Percentiles rank a stretch among this genome's conserved stretches.
phyloP scores from a whole-genome alignment of 331 rosid genomes.

The Rhamnella rubrinervis region DNA sequence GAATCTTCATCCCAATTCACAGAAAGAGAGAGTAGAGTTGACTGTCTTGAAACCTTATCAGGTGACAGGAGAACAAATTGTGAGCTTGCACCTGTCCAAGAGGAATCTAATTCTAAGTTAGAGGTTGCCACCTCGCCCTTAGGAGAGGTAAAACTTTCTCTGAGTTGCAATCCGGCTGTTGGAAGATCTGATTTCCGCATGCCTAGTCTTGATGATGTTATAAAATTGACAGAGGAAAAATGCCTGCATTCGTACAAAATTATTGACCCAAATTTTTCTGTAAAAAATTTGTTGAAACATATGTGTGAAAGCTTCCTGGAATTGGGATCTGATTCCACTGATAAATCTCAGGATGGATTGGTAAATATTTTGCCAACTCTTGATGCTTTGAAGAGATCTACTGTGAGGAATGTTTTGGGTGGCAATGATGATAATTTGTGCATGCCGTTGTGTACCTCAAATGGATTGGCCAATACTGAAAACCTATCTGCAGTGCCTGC shows the following conservation, averaged over 20 bases:
- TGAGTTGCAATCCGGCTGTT: constrained; percentile 47
- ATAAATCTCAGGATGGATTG: constrained; percentile 62
- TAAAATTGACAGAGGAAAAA: constrained; percentile 70
- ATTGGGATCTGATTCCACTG: constrained; percentile 61
- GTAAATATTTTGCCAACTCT: constrained; percentile 36
- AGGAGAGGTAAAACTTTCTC: constrained; percentile 82
- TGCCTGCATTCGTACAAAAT: constrained; percentile 60
- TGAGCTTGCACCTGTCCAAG: constrained; percentile 33
- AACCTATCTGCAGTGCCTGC: constrained; percentile 28
- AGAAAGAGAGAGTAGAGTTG: constrained; percentile 33
- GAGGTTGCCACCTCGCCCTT: constrained; percentile 55
- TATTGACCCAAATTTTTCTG: constrained; percentile 61
- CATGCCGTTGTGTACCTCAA: constrained; percentile 22
- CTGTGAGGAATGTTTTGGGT: constrained; percentile 30
- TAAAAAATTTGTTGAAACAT: constrained; percentile 57
- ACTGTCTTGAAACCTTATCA: constrained; percentile 28
- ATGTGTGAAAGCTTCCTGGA: constrained; percentile 62
- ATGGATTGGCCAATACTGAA: constrained; percentile 38
- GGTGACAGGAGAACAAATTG: constrained; percentile 27
- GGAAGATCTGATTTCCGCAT: constrained; percentile 52
- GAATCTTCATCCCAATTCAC: constrained; percentile 30
- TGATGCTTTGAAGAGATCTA: constrained; percentile 39
- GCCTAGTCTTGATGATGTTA: constrained; percentile 52
- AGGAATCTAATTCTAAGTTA: constrained; percentile 35
- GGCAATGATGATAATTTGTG: constrained; percentile 29